Evolutionary conservation across 1,139 yeast genomes (phyloP), one percentile per base, ranked within the genome.

Genomic region (Yamadazyma dushanensis): DNA sequence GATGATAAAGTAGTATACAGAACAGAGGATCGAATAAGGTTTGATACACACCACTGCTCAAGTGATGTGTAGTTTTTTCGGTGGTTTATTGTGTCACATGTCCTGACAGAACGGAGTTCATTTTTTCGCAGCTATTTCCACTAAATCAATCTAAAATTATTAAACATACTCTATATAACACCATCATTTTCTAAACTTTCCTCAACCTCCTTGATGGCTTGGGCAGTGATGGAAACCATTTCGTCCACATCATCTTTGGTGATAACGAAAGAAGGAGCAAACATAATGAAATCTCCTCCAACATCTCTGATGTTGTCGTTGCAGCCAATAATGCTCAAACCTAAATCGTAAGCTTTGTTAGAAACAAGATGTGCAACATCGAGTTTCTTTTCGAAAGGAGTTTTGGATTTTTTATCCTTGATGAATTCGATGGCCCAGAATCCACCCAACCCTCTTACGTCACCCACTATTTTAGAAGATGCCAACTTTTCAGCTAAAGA

Each of bases 381-480:
- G 16, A 61, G 35, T 6, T 51, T 51, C 9, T 60, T 51, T 15
- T 61, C 63, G 44, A 75, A 74, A 8, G 68, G 61, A 45, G 73
- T 76, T 44, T 74, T 76, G 23, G 80, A 70, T 8, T 38, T 51
- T 38, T 66, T 66, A 51, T 78, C 65, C 49, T 76, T 66, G 44
- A 77, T 80, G 35, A 76, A 61, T 54, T 79, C 84, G 39, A 78
- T 47, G 5, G 78, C 63, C 76, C 82, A 76, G 57, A 79, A 79
- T 15, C 79, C 76, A 41, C 83, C 83, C 41, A 71, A 56, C 29
- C 84, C 84, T 60, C 84, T 71, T 29, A 78, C 70, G 44, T 78
- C 80, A 42, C 82, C 83, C 25, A 67, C 75, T 34, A 70, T 65
- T 40, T 61, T 63, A 24, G 56, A 45, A 8, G 39, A 42, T 21